Base-by-base conservation (phyloP, 495 filamentous ascomycete species). In the Neurospora sublineolata region DNA sequence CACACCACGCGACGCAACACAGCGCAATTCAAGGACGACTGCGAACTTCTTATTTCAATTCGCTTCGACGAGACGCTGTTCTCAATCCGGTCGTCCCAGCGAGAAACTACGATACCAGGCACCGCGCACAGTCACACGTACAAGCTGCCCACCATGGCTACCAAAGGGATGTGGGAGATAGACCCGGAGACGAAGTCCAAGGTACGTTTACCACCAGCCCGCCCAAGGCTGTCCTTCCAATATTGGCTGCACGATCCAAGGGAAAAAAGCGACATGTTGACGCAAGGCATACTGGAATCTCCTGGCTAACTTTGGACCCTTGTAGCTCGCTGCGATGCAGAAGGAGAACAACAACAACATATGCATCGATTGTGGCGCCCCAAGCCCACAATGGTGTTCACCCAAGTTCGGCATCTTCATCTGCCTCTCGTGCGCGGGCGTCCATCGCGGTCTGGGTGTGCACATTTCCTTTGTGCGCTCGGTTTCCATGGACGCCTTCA, bases 401-500 rank as follows among this genome's bases (percentile, higher is more conserved):
- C 88, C 88, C 44, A 90, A 90, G 77, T 90, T 90, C 75, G 88
- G 88, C 72, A 92, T 96, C 81, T 99, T 99, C 82, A 97, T 98
- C 84, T 99, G 95, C 82, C 89, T 99, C 58, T 92, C 89, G 72
- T 99, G 95, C 83, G 95, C 95, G 68, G 95, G 95, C 73, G 92
- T 93, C 37, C 95, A 99, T 83, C 92, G 95, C 75, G 92, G 93
- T 3, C 87, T 99, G 18, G 95, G 95, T 69, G 95, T 99, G 37
- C 95, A 99, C 84, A 97, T 99, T 77, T 97, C 93, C 78, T 99
- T 99, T 83, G 93, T 99, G 70, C 91, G 95, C 73, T 92, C 89
- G 72, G 93, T 98, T 74, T 96, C 92, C 67, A 99, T 99, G 95
- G 95, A 99, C 84, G 91, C 92, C 71, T 97, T 99, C 84, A 99